Conservation (phyloP, 306 rosid species). For the Heteromeles arbutifolia region DNA sequence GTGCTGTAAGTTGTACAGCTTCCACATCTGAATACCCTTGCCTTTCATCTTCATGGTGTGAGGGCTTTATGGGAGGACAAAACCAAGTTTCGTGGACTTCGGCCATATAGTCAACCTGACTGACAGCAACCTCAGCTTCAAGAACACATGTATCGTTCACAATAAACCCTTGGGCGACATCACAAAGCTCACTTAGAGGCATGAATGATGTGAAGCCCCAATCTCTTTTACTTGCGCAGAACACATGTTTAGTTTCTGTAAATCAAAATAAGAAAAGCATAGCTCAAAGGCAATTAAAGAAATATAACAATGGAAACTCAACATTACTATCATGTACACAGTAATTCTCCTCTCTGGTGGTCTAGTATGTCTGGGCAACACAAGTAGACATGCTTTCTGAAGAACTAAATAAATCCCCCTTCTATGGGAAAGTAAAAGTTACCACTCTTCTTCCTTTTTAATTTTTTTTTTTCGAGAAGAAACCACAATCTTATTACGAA, state of each 20-base stretch:
- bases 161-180: background rate
- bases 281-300: background rate
- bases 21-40: background rate
- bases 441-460: background rate
- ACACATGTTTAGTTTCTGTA: conserved; percentile 8
- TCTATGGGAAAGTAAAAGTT: background rate
- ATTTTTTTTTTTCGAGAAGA: background rate
- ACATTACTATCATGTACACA: background rate
- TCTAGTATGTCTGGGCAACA: background rate
- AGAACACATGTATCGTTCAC: conserved; percentile 7
- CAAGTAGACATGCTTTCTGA: background rate
- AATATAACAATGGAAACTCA: background rate
- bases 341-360: background rate
- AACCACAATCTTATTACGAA: background rate
- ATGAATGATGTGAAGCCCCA: conserved; percentile 19
- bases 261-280: background rate
- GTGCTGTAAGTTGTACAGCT: background rate
- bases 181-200: conserved; percentile 11
- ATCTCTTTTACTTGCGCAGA: conserved; percentile 1
- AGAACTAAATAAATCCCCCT: background rate
- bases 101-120: background rate
- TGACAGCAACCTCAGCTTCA: conserved; percentile 18
- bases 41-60: background rate
- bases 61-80: background rate
- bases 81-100: background rate